Evolutionary conservation across 2,329 filamentous ascomycete species (phyloP).

Genomic region (Pleomassaria siparia): DNA sequence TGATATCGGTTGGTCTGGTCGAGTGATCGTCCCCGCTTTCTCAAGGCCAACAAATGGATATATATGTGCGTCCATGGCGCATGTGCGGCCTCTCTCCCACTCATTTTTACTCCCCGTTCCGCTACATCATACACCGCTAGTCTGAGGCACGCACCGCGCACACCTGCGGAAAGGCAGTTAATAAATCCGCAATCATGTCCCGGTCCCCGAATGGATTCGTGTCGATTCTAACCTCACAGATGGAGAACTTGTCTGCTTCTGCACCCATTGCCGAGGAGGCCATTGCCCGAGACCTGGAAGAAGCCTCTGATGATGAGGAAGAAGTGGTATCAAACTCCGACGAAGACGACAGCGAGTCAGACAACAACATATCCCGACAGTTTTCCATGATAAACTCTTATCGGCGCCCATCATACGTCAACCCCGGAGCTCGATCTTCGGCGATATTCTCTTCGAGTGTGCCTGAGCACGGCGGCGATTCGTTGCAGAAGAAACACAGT

Average conservation of each 20-base stretch:
- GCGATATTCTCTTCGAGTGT: constrained; percentile 64
- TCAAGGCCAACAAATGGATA: too few relatives aligned
- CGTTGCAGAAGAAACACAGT: constrained; percentile 36
- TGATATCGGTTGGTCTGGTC: constrained; percentile 14
- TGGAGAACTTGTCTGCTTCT: constrained; percentile 32
- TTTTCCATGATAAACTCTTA: constrained; percentile 65
- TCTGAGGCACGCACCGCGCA: too few relatives aligned
- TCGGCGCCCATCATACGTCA: constrained; percentile 74
- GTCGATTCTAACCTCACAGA: constrained; percentile 19
- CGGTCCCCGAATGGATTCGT: background rate
- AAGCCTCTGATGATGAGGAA: constrained; percentile 22
- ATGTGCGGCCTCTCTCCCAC: too few relatives aligned
- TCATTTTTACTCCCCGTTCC: too few relatives aligned
- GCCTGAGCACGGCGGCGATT: constrained; percentile 36
- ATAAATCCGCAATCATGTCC: constrained; percentile 19
- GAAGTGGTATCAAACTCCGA: constrained; percentile 58
- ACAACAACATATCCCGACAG: constrained; percentile 51
- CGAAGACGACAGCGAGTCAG: constrained; percentile 59
- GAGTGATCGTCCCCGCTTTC: constrained; percentile 15
- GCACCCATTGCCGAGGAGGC: constrained; percentile 41
- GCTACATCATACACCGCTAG: too few relatives aligned
- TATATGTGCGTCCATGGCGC: too few relatives aligned
- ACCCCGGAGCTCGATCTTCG: constrained; percentile 69
- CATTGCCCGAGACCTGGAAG: constrained; percentile 42
- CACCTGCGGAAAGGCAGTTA: too few relatives aligned